These are phyloP conservation scores for Thermomyces lanuginosus DNA, from an alignment of 2,329 filamentous ascomycete species.

Conservation along the genomic window DNA sequence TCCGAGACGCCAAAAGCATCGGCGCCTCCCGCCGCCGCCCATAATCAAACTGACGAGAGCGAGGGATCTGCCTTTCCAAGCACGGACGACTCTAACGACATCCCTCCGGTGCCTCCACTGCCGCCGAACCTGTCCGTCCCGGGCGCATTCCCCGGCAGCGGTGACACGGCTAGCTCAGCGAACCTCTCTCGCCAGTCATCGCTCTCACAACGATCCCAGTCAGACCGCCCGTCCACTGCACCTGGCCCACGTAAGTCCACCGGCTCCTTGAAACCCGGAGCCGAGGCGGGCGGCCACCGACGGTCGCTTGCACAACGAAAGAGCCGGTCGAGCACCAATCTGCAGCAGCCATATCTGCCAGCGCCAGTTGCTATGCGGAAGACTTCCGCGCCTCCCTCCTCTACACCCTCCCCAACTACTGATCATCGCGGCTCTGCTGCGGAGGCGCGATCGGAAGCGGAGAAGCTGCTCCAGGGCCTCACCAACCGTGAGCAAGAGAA, in stretches of 20 bases:
- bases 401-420: no score
- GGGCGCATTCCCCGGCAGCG: conserved; percentile 27
- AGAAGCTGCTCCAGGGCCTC: conserved; percentile 22
- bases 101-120: conserved; percentile 33
- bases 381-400: no score
- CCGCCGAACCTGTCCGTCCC: conserved; percentile 25
- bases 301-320: no score
- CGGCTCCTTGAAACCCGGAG: conserved; percentile 11
- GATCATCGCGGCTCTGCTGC: no score
- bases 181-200: conserved; percentile 13
- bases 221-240: conserved; percentile 18
- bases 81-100: conserved; percentile 13
- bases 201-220: no score
- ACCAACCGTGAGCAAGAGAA: no score
- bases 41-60: conserved; percentile 8
- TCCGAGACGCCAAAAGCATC: conserved; percentile 19
- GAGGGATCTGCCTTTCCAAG: conserved; percentile 6
- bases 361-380: conserved; percentile 1
- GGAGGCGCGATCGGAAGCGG: no score
- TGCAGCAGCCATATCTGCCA: conserved; percentile 13
- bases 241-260: conserved; percentile 13
- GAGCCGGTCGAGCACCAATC: conserved; percentile 18
- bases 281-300: no score
- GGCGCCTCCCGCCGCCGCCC: neutral
- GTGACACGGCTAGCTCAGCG: no score